Base-by-base conservation (phyloP, 179 eudicot species). In the Silene vulgaris region DNA sequence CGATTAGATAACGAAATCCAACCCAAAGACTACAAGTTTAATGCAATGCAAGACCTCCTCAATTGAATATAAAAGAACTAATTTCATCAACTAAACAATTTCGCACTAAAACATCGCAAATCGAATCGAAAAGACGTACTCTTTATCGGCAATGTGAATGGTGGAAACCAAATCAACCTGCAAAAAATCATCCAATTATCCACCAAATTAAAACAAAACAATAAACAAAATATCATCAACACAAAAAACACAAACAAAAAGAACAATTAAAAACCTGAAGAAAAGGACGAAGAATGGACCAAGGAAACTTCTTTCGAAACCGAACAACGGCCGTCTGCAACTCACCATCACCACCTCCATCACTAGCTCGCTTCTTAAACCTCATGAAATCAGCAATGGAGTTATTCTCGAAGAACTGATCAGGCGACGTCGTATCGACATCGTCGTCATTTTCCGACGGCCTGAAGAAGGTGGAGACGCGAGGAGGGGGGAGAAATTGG, bases 121-220 rank as follows among this genome's bases (percentile, higher is more conserved):
- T 61, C 20, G 45, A 26, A 5, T 61, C 20, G 45, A 26, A 5
- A 72, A 60, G 8, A 21, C 97, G 63, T 86, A 95, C 99, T 93
- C 93, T 82, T 82, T 86, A 76, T 95, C 99, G 4, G 91, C 99
- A 88, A 95, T 95, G 83, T 95, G 99, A 57, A 95, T 93, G 1
- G 97, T 93, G 1, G 99, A 95, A 59, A 95, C 96, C 90, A 93
- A 88, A 93, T 95, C 99, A 79, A 95, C 97, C 97, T 95, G 85
- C 80, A 82, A 74, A 77, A 69, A 57, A 30, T 28, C 9, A 17
- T 0, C 37, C 37, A 63, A 66, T 62, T 4, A 68, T 21, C 52
- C 65, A 52, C 68, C 54, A 65, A 69, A 21, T 17, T 5, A 80
- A 16, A 30, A 54, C 40, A 32, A 73, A 30, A 54, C 40, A 32